Base-by-base conservation (phyloP, 805 yeast species). In the Saccharomycopsis sp. region DNA sequence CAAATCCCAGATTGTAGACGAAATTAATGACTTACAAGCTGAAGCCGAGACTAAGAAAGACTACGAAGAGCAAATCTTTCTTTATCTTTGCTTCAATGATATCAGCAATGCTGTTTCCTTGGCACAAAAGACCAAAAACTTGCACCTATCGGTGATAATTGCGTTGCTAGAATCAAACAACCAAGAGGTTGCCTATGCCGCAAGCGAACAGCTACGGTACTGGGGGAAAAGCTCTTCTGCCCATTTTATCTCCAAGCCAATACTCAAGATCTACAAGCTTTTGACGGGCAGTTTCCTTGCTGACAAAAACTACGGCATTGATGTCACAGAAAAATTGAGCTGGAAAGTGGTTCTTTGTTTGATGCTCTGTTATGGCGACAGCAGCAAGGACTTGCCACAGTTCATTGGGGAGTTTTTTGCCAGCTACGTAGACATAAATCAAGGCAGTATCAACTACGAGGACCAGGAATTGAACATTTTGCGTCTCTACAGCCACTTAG, bases 131-230 rank as follows among this genome's bases (percentile, higher is more conserved):
- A 70, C 86, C 0, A 77, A 78, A 7, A 87, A 88, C 64, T 71
- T 79, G 3, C 96, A 91, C 68, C 70, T 92, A 18, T 83, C 96
- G 0, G 82, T 81, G 0, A 65, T 89, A 24, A 69, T 92, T 12
- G 78, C 97, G 0, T 71, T 87, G 50, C 68, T 87, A 5, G 96
- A 89, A 37, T 84, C 94, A 0, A 85, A 86, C 63, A 87, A 85
- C 63, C 76, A 76, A 0, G 75, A 77, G 1, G 84, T 87, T 2
- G 75, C 75, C 53, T 65, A 65, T 0, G 73, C 82, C 55, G 91
- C 97, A 0, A 62, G 66, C 4, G 68, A 69, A 37, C 97, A 91
- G 70, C 69, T 92, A 23, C 70, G 73, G 1, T 80, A 79, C 44
- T 91, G 97, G 97, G 68, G 68, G 34, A 72, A 74, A 2, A 71